Conservation (phyloP, 768 basidiomycete species). For the Calocybe cyanea region DNA sequence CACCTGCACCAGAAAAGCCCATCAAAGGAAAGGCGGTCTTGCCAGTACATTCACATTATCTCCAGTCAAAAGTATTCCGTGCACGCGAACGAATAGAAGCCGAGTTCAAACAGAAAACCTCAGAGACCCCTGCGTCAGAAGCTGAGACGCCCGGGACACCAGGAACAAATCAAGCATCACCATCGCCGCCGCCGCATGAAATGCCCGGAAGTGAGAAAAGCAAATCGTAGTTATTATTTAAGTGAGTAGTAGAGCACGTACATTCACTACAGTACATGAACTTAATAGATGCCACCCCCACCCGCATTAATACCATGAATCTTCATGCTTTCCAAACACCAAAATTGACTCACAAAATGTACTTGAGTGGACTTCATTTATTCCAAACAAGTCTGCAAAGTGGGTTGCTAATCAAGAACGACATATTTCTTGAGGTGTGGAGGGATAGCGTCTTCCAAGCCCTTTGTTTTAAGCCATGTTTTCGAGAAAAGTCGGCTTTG, state of each 20-base stretch:
- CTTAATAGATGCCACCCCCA: slow-evolving; percentile 16
- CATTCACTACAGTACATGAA: slow-evolving; percentile 15
- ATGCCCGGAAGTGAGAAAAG: slow-evolving; percentile 13
- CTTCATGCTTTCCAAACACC: neutral
- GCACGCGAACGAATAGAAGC: slow-evolving; percentile 95
- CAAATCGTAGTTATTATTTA: neutral
- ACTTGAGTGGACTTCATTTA: too few species aligned
- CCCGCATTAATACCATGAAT: slow-evolving; percentile 9
- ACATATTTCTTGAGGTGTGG: slow-evolving; percentile 83
- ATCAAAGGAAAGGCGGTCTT: slow-evolving; percentile 40
- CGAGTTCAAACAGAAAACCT: slow-evolving; percentile 41
- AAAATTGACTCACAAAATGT: too few species aligned
- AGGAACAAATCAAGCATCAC: slow-evolving; percentile 13
- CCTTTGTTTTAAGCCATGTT: slow-evolving; percentile 84
- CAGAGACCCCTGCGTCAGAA: slow-evolving; percentile 21
- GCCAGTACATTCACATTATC: slow-evolving; percentile 76
- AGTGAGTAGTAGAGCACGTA: neutral
- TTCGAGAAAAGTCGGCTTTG: slow-evolving; percentile 95
- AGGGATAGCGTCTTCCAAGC: slow-evolving; percentile 74
- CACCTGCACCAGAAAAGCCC: slow-evolving; percentile 49
- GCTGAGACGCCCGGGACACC: slow-evolving; percentile 4
- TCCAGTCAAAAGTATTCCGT: slow-evolving; percentile 95
- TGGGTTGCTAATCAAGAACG: slow-evolving; percentile 60
- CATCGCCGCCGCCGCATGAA: slow-evolving; percentile 17
- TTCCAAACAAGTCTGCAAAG: neutral